Base-by-base conservation (phyloP, 2,329 filamentous ascomycete genomes). In the Pyricularia grisea region DNA sequence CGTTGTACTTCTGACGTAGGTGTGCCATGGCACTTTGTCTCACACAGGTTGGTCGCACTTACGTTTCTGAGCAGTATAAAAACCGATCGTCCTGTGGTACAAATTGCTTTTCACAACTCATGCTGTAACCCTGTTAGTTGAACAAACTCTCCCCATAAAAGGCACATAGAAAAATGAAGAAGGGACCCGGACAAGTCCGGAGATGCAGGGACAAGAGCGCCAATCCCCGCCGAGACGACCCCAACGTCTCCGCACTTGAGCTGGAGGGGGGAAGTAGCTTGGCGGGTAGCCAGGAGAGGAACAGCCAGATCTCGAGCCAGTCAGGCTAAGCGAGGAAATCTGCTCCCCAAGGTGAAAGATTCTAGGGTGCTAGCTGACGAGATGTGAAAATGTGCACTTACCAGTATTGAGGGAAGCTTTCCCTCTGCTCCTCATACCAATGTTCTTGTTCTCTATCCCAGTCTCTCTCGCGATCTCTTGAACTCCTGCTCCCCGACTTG, bases 101-200 rank as follows among this genome's bases (percentile, higher is more conserved):
- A 76, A 89, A 89, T 78, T 89, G 87, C 78, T 89, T 89, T 76
- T 89, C 87, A 77, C 87, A 90, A 11, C 83, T 85, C 87, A 89
- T 89, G 78, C 87, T 90, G 73, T 60, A 70, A 72, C 67, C 72
- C 69, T 74, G 78, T 71, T 74, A 70, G 73, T 71, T 64, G 70
- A 66, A 36, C 66, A 67, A 55, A 17, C 9, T 36, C 42, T 31
- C 36, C 27, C n/a, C 33, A 65, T 23, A 65, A 50, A 2, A 27
- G 60, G 28, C 60, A 36, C 10, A 36, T 33, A 12, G 12, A 36
- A 12, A 36, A 64, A 14, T 28, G 23, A 20, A 27, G 28, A 14
- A 5, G 2, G 28, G 1, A 4, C 4, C 23, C 11, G 28, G 60
- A 14, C 23, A 64, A 64, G 28, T 64, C 25, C 60, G 60, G 60